phyloP scores from a whole-genome alignment of 495 filamentous ascomycete genomes.

The Elaphomyces granulatus region DNA sequence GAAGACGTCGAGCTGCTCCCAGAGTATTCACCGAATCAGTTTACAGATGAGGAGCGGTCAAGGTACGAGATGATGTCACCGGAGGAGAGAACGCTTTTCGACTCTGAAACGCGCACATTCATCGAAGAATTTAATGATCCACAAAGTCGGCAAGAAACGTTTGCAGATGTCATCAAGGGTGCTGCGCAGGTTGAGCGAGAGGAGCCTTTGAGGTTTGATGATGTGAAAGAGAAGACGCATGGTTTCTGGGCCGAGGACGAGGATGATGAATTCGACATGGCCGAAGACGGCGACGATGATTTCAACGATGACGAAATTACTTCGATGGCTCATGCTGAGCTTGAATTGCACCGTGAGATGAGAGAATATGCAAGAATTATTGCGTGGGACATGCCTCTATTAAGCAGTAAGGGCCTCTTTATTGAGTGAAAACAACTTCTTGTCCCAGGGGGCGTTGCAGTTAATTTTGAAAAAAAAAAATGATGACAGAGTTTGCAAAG shows the following conservation, averaged over 20 bases:
- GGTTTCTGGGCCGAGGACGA: conserved; percentile 42
- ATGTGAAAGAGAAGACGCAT: conserved; percentile 14
- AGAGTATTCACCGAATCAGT: conserved; percentile 26
- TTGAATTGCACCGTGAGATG: conserved; percentile 80
- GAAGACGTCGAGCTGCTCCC: conserved; percentile 22
- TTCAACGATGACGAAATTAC: conserved; percentile 72
- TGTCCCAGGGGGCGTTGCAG: neutral
- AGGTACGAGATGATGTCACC: conserved; percentile 35
- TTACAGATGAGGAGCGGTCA: conserved; percentile 28
- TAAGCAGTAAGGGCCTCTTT: conserved; percentile 53
- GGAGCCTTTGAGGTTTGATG: conserved; percentile 22
- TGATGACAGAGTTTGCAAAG: conserved; percentile 57
- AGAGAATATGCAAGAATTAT: conserved; percentile 75
- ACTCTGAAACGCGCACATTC: conserved; percentile 22
- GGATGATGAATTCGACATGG: conserved; percentile 33
- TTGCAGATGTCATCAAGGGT: conserved; percentile 20
- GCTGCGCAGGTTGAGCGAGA: conserved; percentile 22
- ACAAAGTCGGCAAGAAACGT: conserved; percentile 15
- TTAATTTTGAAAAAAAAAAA: too few species aligned
- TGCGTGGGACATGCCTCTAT: conserved; percentile 92
- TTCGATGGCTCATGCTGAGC: conserved; percentile 61
- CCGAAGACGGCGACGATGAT: conserved; percentile 47
- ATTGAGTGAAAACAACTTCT: neutral
- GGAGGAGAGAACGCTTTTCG: conserved; percentile 31
- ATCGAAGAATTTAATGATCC: conserved; percentile 30